Evolutionary conservation across 2,329 filamentous ascomycete genomes (phyloP).

Genomic region (Aspergillus ochraceoroseus): DNA sequence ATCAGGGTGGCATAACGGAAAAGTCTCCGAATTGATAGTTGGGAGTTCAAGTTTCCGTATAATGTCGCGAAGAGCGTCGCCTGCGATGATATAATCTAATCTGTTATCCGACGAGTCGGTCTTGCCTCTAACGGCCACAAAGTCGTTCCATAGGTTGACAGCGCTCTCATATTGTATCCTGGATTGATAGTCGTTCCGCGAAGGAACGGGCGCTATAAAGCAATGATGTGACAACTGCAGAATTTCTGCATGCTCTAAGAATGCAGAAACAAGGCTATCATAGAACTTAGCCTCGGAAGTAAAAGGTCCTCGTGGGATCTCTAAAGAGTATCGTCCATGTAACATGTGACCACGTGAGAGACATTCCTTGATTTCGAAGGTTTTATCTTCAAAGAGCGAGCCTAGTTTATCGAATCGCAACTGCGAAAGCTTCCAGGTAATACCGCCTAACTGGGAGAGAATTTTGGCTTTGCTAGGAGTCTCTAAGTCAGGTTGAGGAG

Average conservation of each 20-base stretch:
- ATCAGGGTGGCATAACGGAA: conserved; percentile 31
- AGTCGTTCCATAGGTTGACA: conserved; percentile 24
- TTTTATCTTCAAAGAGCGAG: conserved; percentile 28
- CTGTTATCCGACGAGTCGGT: conserved; percentile 24
- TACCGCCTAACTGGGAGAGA: conserved; percentile 25
- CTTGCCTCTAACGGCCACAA: conserved; percentile 23
- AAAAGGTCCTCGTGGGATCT: conserved; percentile 23
- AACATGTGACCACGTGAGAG: conserved; percentile 23
- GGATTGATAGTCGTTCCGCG: conserved; percentile 12
- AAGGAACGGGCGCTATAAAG: conserved; percentile 19
- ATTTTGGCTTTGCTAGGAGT: conserved; percentile 26
- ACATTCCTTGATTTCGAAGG: conserved; percentile 20
- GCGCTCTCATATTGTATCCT: conserved; percentile 16
- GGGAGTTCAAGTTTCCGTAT: conserved; percentile 5
- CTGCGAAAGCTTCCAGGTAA: conserved; percentile 25
- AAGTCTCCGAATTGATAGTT: conserved; percentile 4
- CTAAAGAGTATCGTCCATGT: conserved; percentile 17
- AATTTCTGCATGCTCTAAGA: conserved; percentile 18
- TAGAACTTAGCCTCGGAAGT: conserved; percentile 20
- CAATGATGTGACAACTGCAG: conserved; percentile 18
- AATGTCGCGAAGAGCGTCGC: conserved; percentile 20
- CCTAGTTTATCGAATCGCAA: conserved; percentile 28
- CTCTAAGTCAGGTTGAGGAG: conserved; percentile 12
- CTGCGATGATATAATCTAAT: conserved; percentile 24
- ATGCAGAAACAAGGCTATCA: conserved; percentile 19